Conservation (phyloP, 116 monocot species). For the Posidonia oceanica region DNA sequence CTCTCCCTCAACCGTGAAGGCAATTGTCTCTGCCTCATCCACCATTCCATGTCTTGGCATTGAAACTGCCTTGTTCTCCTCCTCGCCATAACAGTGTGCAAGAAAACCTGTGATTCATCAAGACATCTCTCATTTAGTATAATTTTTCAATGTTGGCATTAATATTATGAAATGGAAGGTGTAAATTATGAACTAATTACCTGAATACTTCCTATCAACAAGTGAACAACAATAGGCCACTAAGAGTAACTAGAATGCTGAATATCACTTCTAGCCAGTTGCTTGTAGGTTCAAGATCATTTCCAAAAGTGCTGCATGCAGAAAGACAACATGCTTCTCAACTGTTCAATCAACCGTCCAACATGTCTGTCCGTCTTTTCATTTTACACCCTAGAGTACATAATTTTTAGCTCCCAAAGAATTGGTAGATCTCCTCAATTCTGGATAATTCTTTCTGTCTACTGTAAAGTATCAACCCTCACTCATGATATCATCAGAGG, state of each 20-base stretch:
- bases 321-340: not conserved
- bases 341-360: not conserved
- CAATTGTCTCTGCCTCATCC: constrained; percentile 58
- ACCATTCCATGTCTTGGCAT: constrained; percentile 62
- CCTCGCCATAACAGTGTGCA: constrained; percentile 56
- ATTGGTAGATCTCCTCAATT: no score
- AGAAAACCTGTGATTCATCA: no score
- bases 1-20: constrained; percentile 42
- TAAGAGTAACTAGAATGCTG: constrained; percentile 43
- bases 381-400: no score
- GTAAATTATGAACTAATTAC: constrained; percentile 19
- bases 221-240: constrained; percentile 59
- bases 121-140: no score
- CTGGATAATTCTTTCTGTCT: no score
- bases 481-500: no score
- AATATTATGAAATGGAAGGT: no score
- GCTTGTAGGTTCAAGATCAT: constrained; percentile 55
- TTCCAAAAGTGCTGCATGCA: constrained; percentile 46
- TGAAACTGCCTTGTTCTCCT: constrained; percentile 45
- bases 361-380: no score
- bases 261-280: constrained; percentile 63
- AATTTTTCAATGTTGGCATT: no score
- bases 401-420: no score
- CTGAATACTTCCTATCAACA: constrained; percentile 69
- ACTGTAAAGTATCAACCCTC: no score